Percentiles rank a stretch among this genome's conserved stretches.
Evolutionary conservation across 148 eudicot species (phyloP).

Genomic region (Cornus florida): DNA sequence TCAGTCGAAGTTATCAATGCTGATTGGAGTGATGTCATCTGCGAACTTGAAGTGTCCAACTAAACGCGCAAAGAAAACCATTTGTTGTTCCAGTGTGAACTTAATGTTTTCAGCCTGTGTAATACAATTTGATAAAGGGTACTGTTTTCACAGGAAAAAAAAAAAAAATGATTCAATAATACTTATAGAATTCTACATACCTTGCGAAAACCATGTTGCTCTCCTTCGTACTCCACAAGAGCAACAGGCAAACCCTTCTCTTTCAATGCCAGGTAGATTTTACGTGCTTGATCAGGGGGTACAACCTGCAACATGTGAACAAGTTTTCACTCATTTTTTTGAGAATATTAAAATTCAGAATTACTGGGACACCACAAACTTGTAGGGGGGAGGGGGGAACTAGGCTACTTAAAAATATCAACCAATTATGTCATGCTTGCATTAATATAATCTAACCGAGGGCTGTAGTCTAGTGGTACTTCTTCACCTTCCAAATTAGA

Average conservation of each 20-base stretch:
- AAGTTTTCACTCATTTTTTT: no score
- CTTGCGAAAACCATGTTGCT: conserved; percentile 96
- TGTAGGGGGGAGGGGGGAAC: background rate
- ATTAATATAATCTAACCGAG: background rate
- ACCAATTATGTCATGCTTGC: background rate
- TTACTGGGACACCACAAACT: background rate
- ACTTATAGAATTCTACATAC: conserved; percentile 28
- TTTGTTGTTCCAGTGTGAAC: conserved; percentile 87
- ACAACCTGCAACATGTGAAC: conserved; percentile 56
- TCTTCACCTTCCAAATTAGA: background rate
- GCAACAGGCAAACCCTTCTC: conserved; percentile 92
- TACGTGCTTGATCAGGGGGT: conserved; percentile 80
- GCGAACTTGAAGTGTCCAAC: conserved; percentile 77
- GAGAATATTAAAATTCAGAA: background rate
- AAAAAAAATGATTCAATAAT: background rate
- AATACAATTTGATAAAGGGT: conserved; percentile 8
- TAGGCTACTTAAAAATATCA: background rate
- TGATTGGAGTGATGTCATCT: conserved; percentile 76
- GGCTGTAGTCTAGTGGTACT: no score
- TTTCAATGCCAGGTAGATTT: conserved; percentile 78
- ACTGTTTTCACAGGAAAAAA: background rate
- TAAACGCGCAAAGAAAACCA: conserved; percentile 90
- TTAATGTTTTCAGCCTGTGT: conserved; percentile 93
- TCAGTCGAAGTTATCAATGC: conserved; percentile 81
- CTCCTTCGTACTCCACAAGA: conserved; percentile 92